Percentiles rank a stretch among this genome's conserved stretches.
These are phyloP conservation scores for Posidonia australis DNA, from an alignment of 106 monocot genomes.

Conservation along the genomic window DNA sequence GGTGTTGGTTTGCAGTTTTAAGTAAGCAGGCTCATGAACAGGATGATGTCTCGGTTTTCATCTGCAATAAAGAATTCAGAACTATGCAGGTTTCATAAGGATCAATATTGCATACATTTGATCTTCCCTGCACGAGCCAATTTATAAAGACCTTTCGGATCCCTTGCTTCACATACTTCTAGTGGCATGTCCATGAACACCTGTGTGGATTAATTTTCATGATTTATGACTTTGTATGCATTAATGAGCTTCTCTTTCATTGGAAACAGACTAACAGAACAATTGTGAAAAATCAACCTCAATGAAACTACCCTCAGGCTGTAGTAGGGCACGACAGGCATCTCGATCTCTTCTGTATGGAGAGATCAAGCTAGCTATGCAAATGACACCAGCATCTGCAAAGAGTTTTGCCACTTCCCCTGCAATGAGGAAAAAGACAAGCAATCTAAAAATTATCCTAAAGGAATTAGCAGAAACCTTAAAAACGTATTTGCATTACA, in stretches of 20 bases:
- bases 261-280: background rate
- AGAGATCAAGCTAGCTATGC: constrained; percentile 93
- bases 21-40: too few species aligned
- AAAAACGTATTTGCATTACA: background rate
- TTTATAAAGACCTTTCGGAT: constrained; percentile 90
- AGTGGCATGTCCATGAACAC: constrained; percentile 80
- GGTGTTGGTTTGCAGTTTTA: too few species aligned
- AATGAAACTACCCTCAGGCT: constrained; percentile 58
- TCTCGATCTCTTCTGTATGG: constrained; percentile 85
- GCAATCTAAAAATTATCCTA: background rate
- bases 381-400: constrained; percentile 93
- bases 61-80: background rate
- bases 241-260: background rate
- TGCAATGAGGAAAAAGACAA: constrained; percentile 1
- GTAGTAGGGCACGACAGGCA: constrained; percentile 62
- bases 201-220: constrained; percentile 14
- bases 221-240: background rate
- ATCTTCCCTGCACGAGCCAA: constrained; percentile 87
- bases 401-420: constrained; percentile 96
- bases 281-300: constrained; percentile 36
- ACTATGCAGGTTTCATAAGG: background rate
- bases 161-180: constrained; percentile 86
- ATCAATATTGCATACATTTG: constrained; percentile 39
- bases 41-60: background rate
- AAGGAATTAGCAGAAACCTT: background rate